Evolutionary conservation across 1,139 yeast genomes (phyloP), one percentile per base, ranked within the genome.

Genomic region (Sugiyamaella novakii): DNA sequence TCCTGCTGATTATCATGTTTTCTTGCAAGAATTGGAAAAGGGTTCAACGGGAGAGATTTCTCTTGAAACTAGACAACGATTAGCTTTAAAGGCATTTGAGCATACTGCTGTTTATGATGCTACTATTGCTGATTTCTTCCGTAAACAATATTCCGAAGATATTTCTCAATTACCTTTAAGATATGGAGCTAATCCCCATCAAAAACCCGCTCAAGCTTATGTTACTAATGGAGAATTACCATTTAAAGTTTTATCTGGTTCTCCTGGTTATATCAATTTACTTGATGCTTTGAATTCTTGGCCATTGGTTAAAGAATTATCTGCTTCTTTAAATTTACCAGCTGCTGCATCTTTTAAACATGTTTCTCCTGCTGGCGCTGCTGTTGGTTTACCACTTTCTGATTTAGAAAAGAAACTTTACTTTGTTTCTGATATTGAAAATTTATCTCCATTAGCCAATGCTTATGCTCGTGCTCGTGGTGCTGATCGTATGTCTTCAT

Each of bases 381-480:
- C 98, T 45, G 96, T 92, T 52, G 98, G 98, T 60, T 74, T 89
- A 60, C 98, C 98, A 58, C 78, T 92, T 63, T 67, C 85, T 45
- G 98, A 91, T 51, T 77, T 83, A 55, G 98, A 92, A 76, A 91
- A 91, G 81, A 87, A 91, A 73, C 81, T 92, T 56, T 92, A 92
- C 77, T 92, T 92, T 69, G 98, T 92, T 57, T 83, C 83, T 63
- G 97, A 88, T 69, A 88, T 92, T 65, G 96, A 88, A 73, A 87
- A 89, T 77, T 77, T 92, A 68, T 87, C 97, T 27, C 98, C 98
- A 53, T 78, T 92, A 67, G 98, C 98, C 56, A 87, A 87, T 66
- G 98, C 98, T 53, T 92, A 92, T 66, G 98, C 98, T 38, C 86
- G 98, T 74, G 98, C 98, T 49, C 86, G 98, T 74, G 98, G 98